phyloP scores from a whole-genome alignment of 2,329 filamentous ascomycete genomes.

The Phyllosticta citribraziliensis region DNA sequence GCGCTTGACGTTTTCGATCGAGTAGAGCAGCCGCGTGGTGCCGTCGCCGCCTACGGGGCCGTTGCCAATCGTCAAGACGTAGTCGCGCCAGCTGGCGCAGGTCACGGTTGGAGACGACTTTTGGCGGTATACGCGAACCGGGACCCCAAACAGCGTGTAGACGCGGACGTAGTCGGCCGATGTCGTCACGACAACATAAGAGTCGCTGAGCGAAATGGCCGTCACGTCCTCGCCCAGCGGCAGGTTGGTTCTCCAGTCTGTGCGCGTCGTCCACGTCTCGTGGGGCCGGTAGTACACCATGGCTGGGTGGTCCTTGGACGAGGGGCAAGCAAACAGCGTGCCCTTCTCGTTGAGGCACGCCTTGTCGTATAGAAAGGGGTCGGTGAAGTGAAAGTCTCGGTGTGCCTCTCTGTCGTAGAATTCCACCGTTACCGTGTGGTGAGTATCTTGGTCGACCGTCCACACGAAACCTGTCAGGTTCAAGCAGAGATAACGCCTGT shows the following conservation, averaged over 20 bases:
- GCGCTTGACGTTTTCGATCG: constrained; percentile 86
- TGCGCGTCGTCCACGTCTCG: constrained; percentile 86
- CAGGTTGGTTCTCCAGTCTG: constrained; percentile 84
- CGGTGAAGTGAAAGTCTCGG: constrained; percentile 93
- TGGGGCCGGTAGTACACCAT: constrained; percentile 94
- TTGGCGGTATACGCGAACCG: constrained; percentile 79
- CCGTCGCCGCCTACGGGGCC: constrained; percentile 75
- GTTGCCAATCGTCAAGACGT: constrained; percentile 92
- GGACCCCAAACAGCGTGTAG: constrained; percentile 86
- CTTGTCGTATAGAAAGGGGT: constrained; percentile 92
- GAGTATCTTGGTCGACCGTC: constrained; percentile 90
- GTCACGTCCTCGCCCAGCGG: constrained; percentile 77
- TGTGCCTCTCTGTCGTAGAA: constrained; percentile 93
- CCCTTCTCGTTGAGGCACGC: constrained; percentile 82
- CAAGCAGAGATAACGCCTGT: constrained; percentile 84
- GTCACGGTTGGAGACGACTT: constrained; percentile 86
- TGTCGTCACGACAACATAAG: constrained; percentile 83
- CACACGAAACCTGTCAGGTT: constrained; percentile 93
- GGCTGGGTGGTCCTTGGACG: constrained; percentile 53
- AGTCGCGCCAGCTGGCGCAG: constrained; percentile 89
- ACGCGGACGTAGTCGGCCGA: constrained; percentile 81
- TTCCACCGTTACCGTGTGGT: constrained; percentile 84
- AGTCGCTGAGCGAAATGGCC: constrained; percentile 83
- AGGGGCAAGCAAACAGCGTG: constrained; percentile 72
- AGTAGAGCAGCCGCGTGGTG: constrained; percentile 69